Evolutionary conservation across 768 basidiomycete genomes (phyloP).

Genomic region (Lenzites betulinus): DNA sequence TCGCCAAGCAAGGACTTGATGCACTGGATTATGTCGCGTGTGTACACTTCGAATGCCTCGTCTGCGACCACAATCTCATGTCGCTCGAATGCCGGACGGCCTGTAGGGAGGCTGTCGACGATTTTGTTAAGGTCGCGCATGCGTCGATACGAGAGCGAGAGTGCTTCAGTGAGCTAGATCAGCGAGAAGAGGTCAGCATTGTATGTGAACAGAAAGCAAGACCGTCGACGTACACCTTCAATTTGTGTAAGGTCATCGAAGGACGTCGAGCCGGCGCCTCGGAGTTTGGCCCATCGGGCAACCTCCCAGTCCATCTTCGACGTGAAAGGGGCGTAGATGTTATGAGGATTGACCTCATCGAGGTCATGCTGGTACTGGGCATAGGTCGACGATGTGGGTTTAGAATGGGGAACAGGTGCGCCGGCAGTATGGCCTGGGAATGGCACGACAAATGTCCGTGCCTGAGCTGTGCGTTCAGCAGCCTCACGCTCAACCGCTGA

Average conservation of each 20-base stretch:
- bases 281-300: slow-evolving; percentile 43
- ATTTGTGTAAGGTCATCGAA: slow-evolving; percentile 40
- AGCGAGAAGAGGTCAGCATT: not conserved
- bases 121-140: slow-evolving; percentile 33
- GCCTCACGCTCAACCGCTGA: too few relatives aligned
- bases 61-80: slow-evolving; percentile 32
- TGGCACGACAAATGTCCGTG: not conserved
- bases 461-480: too few relatives aligned
- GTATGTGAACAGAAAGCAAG: not conserved
- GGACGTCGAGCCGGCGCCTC: slow-evolving; percentile 39
- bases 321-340: slow-evolving; percentile 35
- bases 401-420: too few relatives aligned
- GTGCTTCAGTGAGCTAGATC: not conserved
- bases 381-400: too few relatives aligned
- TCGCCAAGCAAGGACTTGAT: slow-evolving; percentile 37
- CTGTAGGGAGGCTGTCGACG: slow-evolving; percentile 32
- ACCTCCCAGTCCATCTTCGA: slow-evolving; percentile 43
- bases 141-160: slow-evolving; percentile 32
- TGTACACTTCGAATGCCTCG: slow-evolving; percentile 35
- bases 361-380: too few relatives aligned
- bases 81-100: slow-evolving; percentile 26
- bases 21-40: slow-evolving; percentile 37
- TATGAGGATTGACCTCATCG: not conserved
- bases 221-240: slow-evolving; percentile 34
- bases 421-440: not conserved